phyloP scores from a whole-genome alignment of 495 filamentous ascomycete genomes.

The Xylaria intraflava region DNA sequence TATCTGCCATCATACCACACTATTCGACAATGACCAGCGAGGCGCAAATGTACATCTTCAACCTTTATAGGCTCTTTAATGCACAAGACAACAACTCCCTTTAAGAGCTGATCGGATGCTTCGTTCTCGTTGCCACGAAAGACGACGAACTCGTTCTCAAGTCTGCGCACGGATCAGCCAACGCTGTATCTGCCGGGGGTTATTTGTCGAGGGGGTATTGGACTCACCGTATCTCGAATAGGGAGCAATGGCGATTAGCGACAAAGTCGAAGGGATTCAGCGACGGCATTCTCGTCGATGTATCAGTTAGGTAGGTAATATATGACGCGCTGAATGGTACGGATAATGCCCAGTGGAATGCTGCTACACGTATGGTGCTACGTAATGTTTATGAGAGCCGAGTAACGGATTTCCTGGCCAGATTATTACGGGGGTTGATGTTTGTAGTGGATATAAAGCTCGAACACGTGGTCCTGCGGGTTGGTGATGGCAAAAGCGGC shows the following conservation, averaged over 20 bases:
- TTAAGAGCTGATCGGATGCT: slow-evolving; percentile 65
- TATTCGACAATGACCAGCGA: slow-evolving; percentile 64
- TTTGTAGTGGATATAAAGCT: no score
- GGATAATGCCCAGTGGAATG: slow-evolving; percentile 2
- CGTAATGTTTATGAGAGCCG: slow-evolving; percentile 2
- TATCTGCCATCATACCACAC: slow-evolving; percentile 50
- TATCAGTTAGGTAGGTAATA: neutral
- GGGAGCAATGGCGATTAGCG: slow-evolving; percentile 35
- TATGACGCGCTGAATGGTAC: neutral
- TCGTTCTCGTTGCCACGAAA: slow-evolving; percentile 71
- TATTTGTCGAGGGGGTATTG: neutral
- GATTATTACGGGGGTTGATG: no score
- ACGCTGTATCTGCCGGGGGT: neutral
- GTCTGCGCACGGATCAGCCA: slow-evolving; percentile 39
- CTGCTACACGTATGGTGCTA: neutral
- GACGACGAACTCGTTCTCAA: slow-evolving; percentile 72
- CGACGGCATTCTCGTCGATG: slow-evolving; percentile 36
- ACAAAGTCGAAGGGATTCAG: slow-evolving; percentile 45
- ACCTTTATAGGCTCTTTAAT: slow-evolving; percentile 61
- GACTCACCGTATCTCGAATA: slow-evolving; percentile 52
- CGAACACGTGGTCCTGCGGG: no score
- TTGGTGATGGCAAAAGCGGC: no score
- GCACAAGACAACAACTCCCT: slow-evolving; percentile 70
- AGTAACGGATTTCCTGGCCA: neutral
- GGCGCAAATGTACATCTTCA: slow-evolving; percentile 62